A percentile compares a stretch with the other conserved stretches of the same genome.
These are phyloP conservation scores for Syzygium malaccense DNA, from an alignment of 441 rosid species.

Conservation along the genomic window DNA sequence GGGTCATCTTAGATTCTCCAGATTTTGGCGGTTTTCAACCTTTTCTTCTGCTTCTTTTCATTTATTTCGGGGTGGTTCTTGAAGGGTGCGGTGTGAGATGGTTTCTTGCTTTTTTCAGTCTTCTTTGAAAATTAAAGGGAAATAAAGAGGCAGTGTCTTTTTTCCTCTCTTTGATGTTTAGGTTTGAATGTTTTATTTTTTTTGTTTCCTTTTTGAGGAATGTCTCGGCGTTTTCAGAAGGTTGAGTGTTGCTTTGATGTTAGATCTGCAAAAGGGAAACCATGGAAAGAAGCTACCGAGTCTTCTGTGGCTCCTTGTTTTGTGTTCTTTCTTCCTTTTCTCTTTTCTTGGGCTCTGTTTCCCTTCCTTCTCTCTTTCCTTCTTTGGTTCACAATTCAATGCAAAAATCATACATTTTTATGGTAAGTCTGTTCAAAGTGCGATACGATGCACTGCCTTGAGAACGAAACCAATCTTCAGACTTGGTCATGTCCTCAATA, in stretches of 20 bases:
- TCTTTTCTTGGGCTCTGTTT: not conserved
- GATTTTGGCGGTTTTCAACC: not conserved
- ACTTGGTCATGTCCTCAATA: not conserved
- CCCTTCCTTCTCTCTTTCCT: slow-evolving; percentile 4
- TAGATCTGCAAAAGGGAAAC: slow-evolving; percentile 63
- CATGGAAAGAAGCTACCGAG: slow-evolving; percentile 9
- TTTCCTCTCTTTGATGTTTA: not conserved
- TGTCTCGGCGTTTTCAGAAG: slow-evolving; percentile 69
- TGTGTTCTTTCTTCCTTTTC: not conserved
- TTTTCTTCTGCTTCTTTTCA: not conserved
- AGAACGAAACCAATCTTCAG: not conserved
- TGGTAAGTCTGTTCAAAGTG: not conserved
- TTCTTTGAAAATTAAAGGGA: not conserved
- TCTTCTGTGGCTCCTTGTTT: not conserved
- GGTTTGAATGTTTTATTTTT: not conserved
- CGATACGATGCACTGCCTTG: not conserved
- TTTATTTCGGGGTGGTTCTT: not conserved
- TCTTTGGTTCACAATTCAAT: not conserved
- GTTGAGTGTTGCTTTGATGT: slow-evolving; percentile 29
- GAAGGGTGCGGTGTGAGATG: not conserved
- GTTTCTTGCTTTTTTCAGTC: not conserved
- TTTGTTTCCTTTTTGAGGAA: slow-evolving; percentile 55
- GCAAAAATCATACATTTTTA: not conserved
- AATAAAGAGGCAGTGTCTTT: not conserved
- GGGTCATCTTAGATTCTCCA: not conserved